Evolutionary conservation across 2,329 filamentous ascomycete genomes (phyloP).

Genomic region (Aspergillus fumigatus): DNA sequence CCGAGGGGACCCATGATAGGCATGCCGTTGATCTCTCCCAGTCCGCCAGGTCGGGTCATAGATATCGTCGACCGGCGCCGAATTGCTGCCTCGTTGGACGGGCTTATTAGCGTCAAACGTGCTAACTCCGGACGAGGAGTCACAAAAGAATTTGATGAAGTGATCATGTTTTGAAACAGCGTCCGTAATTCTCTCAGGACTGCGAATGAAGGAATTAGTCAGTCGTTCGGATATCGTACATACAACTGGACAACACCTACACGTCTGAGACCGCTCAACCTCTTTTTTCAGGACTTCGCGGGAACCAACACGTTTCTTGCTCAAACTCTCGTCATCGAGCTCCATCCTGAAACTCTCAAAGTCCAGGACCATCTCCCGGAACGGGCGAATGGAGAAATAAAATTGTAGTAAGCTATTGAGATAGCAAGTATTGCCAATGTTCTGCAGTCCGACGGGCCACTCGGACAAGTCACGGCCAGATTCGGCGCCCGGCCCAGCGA

Average conservation of each 20-base stretch:
- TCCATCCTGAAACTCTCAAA: constrained; percentile 69
- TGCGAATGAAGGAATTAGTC: constrained; percentile 30
- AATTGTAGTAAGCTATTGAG: constrained; percentile 95
- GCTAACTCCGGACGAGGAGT: constrained; percentile 73
- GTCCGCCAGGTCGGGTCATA: constrained; percentile 22
- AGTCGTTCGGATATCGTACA: background rate
- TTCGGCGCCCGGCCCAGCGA: constrained; percentile 27
- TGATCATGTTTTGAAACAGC: constrained; percentile 68
- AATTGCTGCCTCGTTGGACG: constrained; percentile 51
- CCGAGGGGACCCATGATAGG: constrained; percentile 45
- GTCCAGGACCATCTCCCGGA: constrained; percentile 74
- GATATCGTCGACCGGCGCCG: constrained; percentile 45
- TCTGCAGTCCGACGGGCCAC: constrained; percentile 80
- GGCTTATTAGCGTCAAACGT: constrained; percentile 67
- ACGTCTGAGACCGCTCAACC: constrained; percentile 62
- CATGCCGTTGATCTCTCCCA: constrained; percentile 43
- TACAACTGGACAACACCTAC: constrained; percentile 49
- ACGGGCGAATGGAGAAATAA: constrained; percentile 79
- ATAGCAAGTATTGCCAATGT: constrained; percentile 97
- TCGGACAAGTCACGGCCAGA: constrained; percentile 38
- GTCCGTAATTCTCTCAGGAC: constrained; percentile 69
- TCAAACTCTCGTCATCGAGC: constrained; percentile 58
- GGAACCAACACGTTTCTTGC: constrained; percentile 69
- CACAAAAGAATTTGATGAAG: constrained; percentile 57
- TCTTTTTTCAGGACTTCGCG: constrained; percentile 58